phyloP scores from a whole-genome alignment of 2,329 filamentous ascomycete genomes.

The Tolypocladium tropicale region DNA sequence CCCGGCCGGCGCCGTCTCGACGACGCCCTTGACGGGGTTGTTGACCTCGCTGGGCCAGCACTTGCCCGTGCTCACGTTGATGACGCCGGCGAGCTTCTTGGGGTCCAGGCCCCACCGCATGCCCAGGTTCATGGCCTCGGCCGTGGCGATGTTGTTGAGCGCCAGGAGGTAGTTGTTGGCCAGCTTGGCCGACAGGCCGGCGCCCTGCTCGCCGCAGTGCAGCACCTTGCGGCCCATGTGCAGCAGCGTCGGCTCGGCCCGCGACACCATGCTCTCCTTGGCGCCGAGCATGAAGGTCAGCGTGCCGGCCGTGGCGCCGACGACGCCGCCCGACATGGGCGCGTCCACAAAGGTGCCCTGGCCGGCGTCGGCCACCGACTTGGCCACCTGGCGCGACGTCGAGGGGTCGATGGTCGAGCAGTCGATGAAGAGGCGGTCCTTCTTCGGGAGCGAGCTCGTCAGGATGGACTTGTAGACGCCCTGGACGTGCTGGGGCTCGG shows the following conservation, averaged over 20 bases:
- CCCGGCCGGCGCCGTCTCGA: constrained; percentile 63
- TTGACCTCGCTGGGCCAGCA: constrained; percentile 97
- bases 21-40: constrained; percentile 83
- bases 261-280: constrained; percentile 46
- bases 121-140: constrained; percentile 58
- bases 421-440: constrained; percentile 78
- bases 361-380: constrained; percentile 50
- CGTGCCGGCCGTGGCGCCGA: constrained; percentile 77
- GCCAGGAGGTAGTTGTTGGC: constrained; percentile 96
- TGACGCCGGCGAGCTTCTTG: constrained; percentile 64
- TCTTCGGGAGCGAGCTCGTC: constrained; percentile 37
- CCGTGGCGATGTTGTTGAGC: constrained; percentile 73
- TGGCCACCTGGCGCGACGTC: constrained; percentile 69
- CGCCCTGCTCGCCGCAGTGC: constrained; percentile 75
- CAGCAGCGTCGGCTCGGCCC: constrained; percentile 58
- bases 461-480: constrained; percentile 72
- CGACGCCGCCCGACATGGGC: constrained; percentile 93
- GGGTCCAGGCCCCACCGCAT: constrained; percentile 50
- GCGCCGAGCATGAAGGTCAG: constrained; percentile 94
- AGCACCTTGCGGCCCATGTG: constrained; percentile 81
- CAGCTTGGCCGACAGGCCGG: constrained; percentile 83
- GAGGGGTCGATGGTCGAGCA: constrained; percentile 92
- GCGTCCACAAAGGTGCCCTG: constrained; percentile 82
- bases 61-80: constrained; percentile 87
- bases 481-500: constrained; percentile 80